Evolutionary conservation across 2,329 filamentous ascomycete genomes (phyloP), one percentile per base, ranked within the genome.

Genomic region (Graphium sp.): DNA sequence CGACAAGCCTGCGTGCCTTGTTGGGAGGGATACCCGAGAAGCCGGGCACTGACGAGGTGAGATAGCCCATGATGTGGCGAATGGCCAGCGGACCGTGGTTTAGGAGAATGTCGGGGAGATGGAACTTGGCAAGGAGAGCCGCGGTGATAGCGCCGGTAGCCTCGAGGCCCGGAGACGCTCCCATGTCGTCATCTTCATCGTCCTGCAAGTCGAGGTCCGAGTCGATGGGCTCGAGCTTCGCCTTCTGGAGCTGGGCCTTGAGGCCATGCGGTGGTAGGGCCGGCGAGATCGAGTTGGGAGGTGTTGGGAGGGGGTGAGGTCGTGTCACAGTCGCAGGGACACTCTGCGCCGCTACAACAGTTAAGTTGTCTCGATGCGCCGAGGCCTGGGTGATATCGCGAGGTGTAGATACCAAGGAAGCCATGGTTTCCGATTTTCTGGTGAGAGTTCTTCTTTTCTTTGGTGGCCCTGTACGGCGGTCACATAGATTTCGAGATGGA

Each of bases 251-350:
- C 47, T 74, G 74, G 37, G 70, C 66, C 51, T 77, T 79, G 47
- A 79, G 71, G 44, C 77, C 78, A 44, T 87, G 81, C 34, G 85
- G 81, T 42, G 78, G 74, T 40, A 94, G 66, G 41, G 72, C 76
- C 27, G 87, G 87, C 36, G 85, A 94, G 50, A 94, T 84, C 53
- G 85, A 94, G 61, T 87, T 91, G 35, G 87, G 87, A 47, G 87
- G 87, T 50, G 87, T 94, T 37, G 80, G 83, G 45, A 93, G 72
- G 50, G 70, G 61, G 42, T 66, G 61, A 58, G 56, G 53, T 55
- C 55, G 60, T 58, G 67, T 67, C 65, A 68, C 54, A 55, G 52
- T 57, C 53, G 47, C 60, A 63, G 66, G 57, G 51, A 70, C 64
- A 44, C 64, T 67, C 59, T 62, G 61, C 53, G 66, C 66, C 63